These are phyloP conservation scores for Barnettozyma botsteinii DNA, from an alignment of 805 yeast genomes.

Conservation along the genomic window DNA sequence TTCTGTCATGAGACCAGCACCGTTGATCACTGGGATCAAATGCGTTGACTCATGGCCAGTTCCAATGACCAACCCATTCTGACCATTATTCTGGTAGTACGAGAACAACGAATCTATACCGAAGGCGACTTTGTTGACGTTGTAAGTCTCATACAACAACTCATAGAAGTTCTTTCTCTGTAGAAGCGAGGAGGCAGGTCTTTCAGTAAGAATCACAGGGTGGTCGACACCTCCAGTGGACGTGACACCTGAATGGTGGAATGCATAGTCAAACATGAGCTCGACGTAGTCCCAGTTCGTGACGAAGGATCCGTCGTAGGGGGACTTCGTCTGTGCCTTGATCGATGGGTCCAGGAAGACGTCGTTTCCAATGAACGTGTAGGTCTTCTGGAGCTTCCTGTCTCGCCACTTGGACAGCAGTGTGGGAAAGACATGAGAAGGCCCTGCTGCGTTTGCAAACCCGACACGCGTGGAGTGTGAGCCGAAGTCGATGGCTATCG, in stretches of 20 bases:
- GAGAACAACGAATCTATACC: slow-evolving; percentile 85
- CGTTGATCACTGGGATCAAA: slow-evolving; percentile 74
- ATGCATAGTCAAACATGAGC: slow-evolving; percentile 73
- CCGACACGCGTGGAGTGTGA: slow-evolving; percentile 57
- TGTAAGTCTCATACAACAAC: slow-evolving; percentile 77
- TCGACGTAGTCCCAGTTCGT: slow-evolving; percentile 94
- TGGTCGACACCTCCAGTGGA: slow-evolving; percentile 53
- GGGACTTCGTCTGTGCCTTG: slow-evolving; percentile 63
- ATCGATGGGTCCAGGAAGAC: slow-evolving; percentile 64
- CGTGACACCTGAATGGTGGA: slow-evolving; percentile 68
- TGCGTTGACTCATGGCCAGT: slow-evolving; percentile 80
- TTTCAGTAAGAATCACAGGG: slow-evolving; percentile 79
- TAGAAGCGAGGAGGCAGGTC: slow-evolving; percentile 59
- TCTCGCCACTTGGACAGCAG: slow-evolving; percentile 73
- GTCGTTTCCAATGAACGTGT: slow-evolving; percentile 81
- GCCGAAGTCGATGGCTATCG: slow-evolving; percentile 90
- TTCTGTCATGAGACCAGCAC: slow-evolving; percentile 57
- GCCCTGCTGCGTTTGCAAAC: slow-evolving; percentile 37
- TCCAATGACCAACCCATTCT: slow-evolving; percentile 70
- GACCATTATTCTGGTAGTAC: slow-evolving; percentile 55
- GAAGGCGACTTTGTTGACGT: slow-evolving; percentile 64
- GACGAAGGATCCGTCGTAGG: slow-evolving; percentile 81
- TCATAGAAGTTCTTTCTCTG: slow-evolving; percentile 78
- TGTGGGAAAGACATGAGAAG: slow-evolving; percentile 65
- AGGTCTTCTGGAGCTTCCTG: slow-evolving; percentile 53